Conservation (phyloP, 1,284 basidiomycete species). For the Xerocomus cyaneibrunnescens region DNA sequence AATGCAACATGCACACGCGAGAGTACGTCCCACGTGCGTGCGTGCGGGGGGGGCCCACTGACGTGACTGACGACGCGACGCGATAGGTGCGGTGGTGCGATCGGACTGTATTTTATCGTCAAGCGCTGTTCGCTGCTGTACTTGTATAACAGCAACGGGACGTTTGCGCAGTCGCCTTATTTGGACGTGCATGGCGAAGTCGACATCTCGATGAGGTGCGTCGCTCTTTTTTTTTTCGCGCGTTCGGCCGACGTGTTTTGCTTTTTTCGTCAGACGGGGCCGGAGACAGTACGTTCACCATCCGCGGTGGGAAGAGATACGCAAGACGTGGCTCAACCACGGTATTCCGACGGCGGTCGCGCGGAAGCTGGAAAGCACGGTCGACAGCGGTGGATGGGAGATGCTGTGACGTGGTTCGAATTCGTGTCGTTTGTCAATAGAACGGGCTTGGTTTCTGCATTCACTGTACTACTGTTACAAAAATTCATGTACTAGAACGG, state of each 20-base stretch:
- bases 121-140: conserved; percentile 94
- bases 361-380: conserved; percentile 81
- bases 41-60: no score
- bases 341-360: conserved; percentile 90
- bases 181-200: conserved; percentile 95
- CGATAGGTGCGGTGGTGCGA: conserved; percentile 81
- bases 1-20: conserved; percentile 95
- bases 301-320: conserved; percentile 89
- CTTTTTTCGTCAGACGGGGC: conserved; percentile 59
- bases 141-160: conserved; percentile 86
- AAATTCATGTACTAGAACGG: neutral
- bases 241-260: no score
- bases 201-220: conserved; percentile 88
- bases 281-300: conserved; percentile 87
- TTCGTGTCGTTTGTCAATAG: neutral
- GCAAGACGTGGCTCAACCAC: conserved; percentile 88
- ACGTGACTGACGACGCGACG: neutral
- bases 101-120: conserved; percentile 90
- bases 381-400: conserved; percentile 95
- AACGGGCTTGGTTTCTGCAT: neutral
- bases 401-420: conserved; percentile 52
- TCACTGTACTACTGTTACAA: neutral
- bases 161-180: conserved; percentile 89
- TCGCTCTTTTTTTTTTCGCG: neutral
- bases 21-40: conserved; percentile 58